Base-by-base conservation (phyloP, 1,284 basidiomycete genomes). In the Vanrija sp. region DNA sequence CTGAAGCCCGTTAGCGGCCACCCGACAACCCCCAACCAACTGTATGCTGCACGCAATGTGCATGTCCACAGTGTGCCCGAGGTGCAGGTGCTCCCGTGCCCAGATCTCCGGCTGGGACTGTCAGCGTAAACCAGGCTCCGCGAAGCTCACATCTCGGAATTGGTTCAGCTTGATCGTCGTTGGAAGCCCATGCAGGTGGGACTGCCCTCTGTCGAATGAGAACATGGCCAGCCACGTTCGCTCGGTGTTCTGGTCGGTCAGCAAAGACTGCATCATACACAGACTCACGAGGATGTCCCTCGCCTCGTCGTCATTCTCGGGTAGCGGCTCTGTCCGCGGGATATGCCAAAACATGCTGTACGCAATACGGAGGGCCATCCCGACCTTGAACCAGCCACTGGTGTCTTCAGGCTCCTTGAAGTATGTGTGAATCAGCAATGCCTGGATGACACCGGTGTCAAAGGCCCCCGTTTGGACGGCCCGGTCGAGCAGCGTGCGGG, bases 181-280 rank as follows among this genome's bases (percentile, higher is more conserved):
- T 0, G 69, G 69, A 16, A 71, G 54, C n/a, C 66, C 66, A 38
- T 67, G 64, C 12, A 60, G 61, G 16, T 68, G 65, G 5, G 58
- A 57, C 19, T 67, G 55, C 3, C 61, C 64, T 50, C 69, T 46
- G 48, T 71, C 69, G 44, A 71, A 71, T 15, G 64, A 66, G 52
- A 66, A 66, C 18, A 71, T 40, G 46, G 64, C 68, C 50, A 59
- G 63, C 70, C 70, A 72, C 15, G 70, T 71, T 28, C 70, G 50
- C 50, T 72, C 68, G 3, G 60, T 58, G 43, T 72, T 66, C 64
- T 55, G 28, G 18, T 62, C 34, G 3, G 18, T 47, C 44, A 49
- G 18, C 18, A 21, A 18, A 18, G 40, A 6, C 46, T 7, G 14
- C 16, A 10, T 12, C 34, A 3, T 3, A 7, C 14, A 3, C 6